Base-by-base conservation (phyloP, 495 filamentous ascomycete species). In the Acidiella bohemica region DNA sequence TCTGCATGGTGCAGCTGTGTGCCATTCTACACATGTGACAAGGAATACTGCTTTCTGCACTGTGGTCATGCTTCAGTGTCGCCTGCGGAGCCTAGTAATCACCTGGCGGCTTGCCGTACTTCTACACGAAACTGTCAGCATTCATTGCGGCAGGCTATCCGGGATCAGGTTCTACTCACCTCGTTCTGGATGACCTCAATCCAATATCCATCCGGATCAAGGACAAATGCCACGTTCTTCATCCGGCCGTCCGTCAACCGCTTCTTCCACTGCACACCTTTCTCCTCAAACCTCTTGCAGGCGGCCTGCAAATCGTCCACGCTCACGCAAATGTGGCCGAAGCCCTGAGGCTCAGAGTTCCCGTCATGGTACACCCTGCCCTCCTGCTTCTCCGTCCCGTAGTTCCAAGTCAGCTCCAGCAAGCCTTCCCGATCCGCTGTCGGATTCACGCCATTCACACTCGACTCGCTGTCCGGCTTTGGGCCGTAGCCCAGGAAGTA, bases 181-280 rank as follows among this genome's bases (percentile, higher is more conserved):
- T n/a, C 73, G 22, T 80, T 78, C 66, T 93, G 84, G 36, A 93
- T 75, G 39, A 93, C 64, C 66, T 96, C 86, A 41, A 93, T 73
- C 82, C 84, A 90, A 57, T 93, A 93, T 19, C 74, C 75, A 61
- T 97, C 90, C 0, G 90, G 90, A 57, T 97, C 88, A 8, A 93
- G 66, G 16, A 95, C 58, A 58, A 95, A 95, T 0, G 90, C 90
- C n/a, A 95, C 76, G 53, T 86, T 81, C 71, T 81, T 85, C 85
- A 93, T 93, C 28, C 81, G 67, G 0, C 86, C 87, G 43, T 95
- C 86, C 12, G 79, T 87, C 41, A 97, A 70, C 47, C 82, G 68
- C 76, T 95, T 96, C 72, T 93, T 92, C 80, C 84, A 97, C 59
- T 75, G 76, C 20, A 88, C 78, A 7, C 80, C 73, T 53, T 82